phyloP scores from a whole-genome alignment of 495 filamentous ascomycete species.

The Penicillium argentinense region DNA sequence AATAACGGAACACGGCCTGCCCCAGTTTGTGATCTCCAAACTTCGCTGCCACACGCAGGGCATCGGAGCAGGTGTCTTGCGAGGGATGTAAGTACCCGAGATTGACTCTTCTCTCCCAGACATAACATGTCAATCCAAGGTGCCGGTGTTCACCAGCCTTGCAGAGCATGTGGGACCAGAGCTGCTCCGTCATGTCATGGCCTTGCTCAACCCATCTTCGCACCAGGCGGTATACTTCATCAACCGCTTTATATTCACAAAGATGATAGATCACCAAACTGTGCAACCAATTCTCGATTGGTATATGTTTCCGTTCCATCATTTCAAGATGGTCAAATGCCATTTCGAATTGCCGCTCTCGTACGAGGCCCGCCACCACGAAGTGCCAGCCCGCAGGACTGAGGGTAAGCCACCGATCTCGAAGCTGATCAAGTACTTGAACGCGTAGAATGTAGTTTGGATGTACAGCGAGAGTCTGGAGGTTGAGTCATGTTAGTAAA shows the following conservation, averaged over 20 bases:
- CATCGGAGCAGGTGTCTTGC: slow-evolving; percentile 59
- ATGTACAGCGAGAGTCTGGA: slow-evolving; percentile 73
- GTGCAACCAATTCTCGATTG: slow-evolving; percentile 68
- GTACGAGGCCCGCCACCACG: slow-evolving; percentile 70
- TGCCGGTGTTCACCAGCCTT: slow-evolving; percentile 55
- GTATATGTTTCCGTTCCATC: slow-evolving; percentile 57
- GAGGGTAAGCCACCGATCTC: slow-evolving; percentile 66
- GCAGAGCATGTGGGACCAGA: slow-evolving; percentile 74
- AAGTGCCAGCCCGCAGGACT: slow-evolving; percentile 63
- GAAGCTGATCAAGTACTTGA: slow-evolving; percentile 63
- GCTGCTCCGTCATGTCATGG: slow-evolving; percentile 41
- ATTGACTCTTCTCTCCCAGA: slow-evolving; percentile 62
- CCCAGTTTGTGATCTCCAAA: slow-evolving; percentile 62
- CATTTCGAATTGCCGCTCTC: slow-evolving; percentile 79
- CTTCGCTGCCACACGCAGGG: slow-evolving; percentile 68
- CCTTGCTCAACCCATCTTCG: slow-evolving; percentile 50
- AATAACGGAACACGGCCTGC: slow-evolving; percentile 35
- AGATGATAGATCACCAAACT: slow-evolving; percentile 72
- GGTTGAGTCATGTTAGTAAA: slow-evolving; percentile 15
- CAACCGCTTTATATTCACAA: slow-evolving; percentile 66
- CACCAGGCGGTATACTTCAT: slow-evolving; percentile 70
- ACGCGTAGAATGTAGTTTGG: slow-evolving; percentile 77
- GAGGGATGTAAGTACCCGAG: slow-evolving; percentile 63
- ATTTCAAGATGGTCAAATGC: slow-evolving; percentile 71
- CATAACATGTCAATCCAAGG: slow-evolving; percentile 56